These are phyloP conservation scores for Xerophyta viscosa DNA, from an alignment of 106 monocot species.

Conservation along the genomic window DNA sequence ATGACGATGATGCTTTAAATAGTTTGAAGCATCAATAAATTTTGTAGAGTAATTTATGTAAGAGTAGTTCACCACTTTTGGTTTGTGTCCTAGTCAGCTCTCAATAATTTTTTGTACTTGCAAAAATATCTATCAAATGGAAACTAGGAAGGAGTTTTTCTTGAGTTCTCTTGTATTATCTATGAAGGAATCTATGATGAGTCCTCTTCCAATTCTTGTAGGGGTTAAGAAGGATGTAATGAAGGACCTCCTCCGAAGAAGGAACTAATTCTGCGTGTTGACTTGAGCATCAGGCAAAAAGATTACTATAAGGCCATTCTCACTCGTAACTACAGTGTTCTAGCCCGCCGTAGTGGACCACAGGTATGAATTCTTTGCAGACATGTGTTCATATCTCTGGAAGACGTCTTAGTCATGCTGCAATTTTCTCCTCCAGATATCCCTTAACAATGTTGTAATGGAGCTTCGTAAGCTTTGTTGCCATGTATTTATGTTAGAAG, in stretches of 20 bases:
- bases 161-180: background rate
- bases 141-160: too few relatives aligned
- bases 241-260: constrained; percentile 99
- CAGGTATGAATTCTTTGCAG: constrained; percentile 49
- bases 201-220: too few relatives aligned
- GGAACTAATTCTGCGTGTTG: constrained; percentile 94
- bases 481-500: constrained; percentile 94
- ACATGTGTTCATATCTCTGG: too few relatives aligned
- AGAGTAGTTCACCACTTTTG: too few relatives aligned
- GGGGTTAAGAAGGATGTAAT: constrained; percentile 99
- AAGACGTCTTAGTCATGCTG: too few relatives aligned
- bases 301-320: constrained; percentile 98
- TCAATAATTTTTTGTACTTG: too few relatives aligned
- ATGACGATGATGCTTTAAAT: too few relatives aligned
- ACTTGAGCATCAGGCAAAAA: constrained; percentile 86
- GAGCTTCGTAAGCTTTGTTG: constrained; percentile 99
- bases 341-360: constrained; percentile 88
- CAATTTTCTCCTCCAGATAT: constrained; percentile 54
- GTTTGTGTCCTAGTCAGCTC: too few relatives aligned
- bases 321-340: constrained; percentile 87
- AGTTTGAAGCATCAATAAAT: too few relatives aligned
- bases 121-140: too few relatives aligned
- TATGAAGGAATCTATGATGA: too few relatives aligned
- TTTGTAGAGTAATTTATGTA: too few relatives aligned
- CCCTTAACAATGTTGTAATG: constrained; percentile 99